phyloP scores from a whole-genome alignment of 225 moss, liverwort and hornwort species.

The Marchantia polymorpha region DNA sequence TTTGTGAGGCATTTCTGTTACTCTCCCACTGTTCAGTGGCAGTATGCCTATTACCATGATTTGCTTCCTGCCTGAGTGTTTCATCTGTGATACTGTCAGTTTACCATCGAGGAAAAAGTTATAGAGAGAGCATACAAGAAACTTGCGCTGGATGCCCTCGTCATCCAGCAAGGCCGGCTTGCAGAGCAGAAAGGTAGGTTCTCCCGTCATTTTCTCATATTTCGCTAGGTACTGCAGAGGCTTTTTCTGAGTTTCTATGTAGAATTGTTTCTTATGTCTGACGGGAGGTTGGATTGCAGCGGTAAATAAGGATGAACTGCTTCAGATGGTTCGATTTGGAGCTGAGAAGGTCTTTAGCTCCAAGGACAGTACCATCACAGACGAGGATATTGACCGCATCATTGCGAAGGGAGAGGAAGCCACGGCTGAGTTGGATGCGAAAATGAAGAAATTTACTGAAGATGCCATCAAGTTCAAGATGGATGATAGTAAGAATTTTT shows the following conservation, averaged over 20 bases:
- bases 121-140: slow-evolving; percentile 99
- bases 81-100: slow-evolving; percentile 30
- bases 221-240: neutral
- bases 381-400: slow-evolving; percentile 98
- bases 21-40: neutral
- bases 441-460: slow-evolving; percentile 99
- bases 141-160: slow-evolving; percentile 94
- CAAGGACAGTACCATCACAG: slow-evolving; percentile 95
- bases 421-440: slow-evolving; percentile 96
- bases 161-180: slow-evolving; percentile 97
- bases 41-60: neutral
- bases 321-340: slow-evolving; percentile 99
- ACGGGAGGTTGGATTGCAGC: slow-evolving; percentile 36
- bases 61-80: neutral
- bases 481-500: slow-evolving; percentile 68
- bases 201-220: neutral
- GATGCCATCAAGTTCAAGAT: slow-evolving; percentile 99
- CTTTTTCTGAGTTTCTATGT: neutral
- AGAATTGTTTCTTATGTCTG: neutral
- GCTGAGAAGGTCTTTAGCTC: slow-evolving; percentile 99
- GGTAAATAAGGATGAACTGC: slow-evolving; percentile 95
- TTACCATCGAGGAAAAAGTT: slow-evolving; percentile 98
- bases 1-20: neutral
- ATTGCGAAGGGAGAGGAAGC: slow-evolving; percentile 99
- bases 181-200: slow-evolving; percentile 86